Conservation (phyloP, 1,284 basidiomycete species). For the Trametes versicolor region DNA sequence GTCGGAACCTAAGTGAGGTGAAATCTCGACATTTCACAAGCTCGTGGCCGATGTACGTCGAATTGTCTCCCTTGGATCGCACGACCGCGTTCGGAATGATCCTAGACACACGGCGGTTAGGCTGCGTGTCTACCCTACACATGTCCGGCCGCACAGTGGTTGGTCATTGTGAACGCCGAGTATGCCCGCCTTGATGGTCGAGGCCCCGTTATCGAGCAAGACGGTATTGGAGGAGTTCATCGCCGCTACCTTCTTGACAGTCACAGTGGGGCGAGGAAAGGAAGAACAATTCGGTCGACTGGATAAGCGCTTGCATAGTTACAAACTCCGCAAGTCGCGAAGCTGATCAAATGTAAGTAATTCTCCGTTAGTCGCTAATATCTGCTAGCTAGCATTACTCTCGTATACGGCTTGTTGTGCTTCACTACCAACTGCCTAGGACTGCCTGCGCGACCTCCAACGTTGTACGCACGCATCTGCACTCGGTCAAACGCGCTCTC, state of each 20-base stretch:
- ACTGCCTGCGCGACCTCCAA: too few species aligned
- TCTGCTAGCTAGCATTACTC: too few species aligned
- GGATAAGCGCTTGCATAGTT: too few species aligned
- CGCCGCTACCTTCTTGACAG: background rate
- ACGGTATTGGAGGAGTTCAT: conserved; percentile 61
- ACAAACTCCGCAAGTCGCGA: too few species aligned
- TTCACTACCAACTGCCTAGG: too few species aligned
- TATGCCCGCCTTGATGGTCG: conserved; percentile 81
- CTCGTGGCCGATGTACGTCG: conserved; percentile 86
- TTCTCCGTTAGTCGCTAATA: too few species aligned
- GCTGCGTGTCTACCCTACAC: conserved; percentile 10
- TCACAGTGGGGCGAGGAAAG: too few species aligned
- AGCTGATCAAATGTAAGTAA: too few species aligned
- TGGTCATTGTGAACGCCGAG: conserved; percentile 44
- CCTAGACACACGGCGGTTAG: conserved; percentile 49
- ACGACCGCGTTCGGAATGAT: conserved; percentile 83
- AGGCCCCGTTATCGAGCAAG: conserved; percentile 88
- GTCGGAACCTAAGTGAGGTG: conserved; percentile 80
- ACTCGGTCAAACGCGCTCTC: too few species aligned
- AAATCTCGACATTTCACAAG: conserved; percentile 79
- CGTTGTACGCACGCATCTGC: too few species aligned
- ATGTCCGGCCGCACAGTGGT: conserved; percentile 43
- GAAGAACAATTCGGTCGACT: too few species aligned
- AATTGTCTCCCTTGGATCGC: conserved; percentile 82
- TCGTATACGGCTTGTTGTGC: too few species aligned